Conservation (phyloP, 2,329 filamentous ascomycete genomes). For the Fusarium sp. region DNA sequence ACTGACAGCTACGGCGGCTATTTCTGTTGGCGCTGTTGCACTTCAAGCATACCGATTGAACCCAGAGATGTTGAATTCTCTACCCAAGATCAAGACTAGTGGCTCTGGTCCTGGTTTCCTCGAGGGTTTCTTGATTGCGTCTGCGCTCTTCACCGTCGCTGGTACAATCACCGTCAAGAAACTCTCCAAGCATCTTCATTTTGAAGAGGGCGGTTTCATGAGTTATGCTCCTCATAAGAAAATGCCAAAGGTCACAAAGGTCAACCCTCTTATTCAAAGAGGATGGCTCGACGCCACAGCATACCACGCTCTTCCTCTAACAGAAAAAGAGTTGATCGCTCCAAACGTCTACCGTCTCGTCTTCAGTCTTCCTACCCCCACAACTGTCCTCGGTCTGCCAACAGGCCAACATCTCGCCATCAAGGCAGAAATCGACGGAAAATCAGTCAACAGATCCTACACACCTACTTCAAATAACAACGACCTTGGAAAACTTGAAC, state of each 20-base stretch:
- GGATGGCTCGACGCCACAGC: slow-evolving; percentile 63
- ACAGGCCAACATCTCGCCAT: slow-evolving; percentile 68
- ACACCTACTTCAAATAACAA: slow-evolving; percentile 64
- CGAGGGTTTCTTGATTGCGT: slow-evolving; percentile 26
- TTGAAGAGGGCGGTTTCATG: slow-evolving; percentile 38
- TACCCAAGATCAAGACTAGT: slow-evolving; percentile 20
- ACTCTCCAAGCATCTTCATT: slow-evolving; percentile 48
- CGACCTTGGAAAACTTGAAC: slow-evolving; percentile 60
- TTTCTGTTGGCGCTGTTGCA: slow-evolving; percentile 18
- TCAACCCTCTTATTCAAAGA: slow-evolving; percentile 38
- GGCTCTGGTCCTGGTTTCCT: slow-evolving; percentile 24
- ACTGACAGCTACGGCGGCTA: slow-evolving; percentile 14
- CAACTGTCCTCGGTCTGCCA: slow-evolving; percentile 63
- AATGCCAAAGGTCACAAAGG: slow-evolving; percentile 50
- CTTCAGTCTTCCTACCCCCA: slow-evolving; percentile 59
- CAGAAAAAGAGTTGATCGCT: slow-evolving; percentile 52
- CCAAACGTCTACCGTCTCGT: slow-evolving; percentile 59
- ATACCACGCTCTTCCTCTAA: slow-evolving; percentile 60
- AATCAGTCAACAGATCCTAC: slow-evolving; percentile 62
- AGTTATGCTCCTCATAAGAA: slow-evolving; percentile 50
- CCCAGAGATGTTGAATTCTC: background rate
- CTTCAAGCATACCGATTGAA: slow-evolving; percentile 29
- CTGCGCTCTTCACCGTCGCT: slow-evolving; percentile 40
- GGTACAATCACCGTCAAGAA: slow-evolving; percentile 46
- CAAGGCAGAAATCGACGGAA: slow-evolving; percentile 57